phyloP scores from a whole-genome alignment of 75 land plant species.

The Isoetes taiwanensis region DNA sequence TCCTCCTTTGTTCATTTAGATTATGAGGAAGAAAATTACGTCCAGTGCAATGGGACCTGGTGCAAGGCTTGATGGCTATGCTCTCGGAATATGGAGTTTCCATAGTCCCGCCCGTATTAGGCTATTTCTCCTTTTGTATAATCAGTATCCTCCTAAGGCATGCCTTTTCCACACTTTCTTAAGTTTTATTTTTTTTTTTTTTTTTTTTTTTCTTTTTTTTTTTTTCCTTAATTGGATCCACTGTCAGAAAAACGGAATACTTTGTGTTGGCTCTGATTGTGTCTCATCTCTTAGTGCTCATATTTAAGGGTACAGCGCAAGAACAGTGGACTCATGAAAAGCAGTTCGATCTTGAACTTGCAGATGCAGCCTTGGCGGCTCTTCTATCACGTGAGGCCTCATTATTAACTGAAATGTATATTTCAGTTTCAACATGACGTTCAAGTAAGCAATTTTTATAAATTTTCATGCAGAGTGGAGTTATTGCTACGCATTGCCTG shows the following conservation, averaged over 20 bases:
- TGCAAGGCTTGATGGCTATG: not conserved
- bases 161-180: not conserved
- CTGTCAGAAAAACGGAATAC: not conserved
- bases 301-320: not conserved
- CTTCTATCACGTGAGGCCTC: too few relatives aligned
- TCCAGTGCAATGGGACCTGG: not conserved
- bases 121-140: not conserved
- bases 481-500: not conserved
- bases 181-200: not conserved
- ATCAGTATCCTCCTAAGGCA: not conserved
- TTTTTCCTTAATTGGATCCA: too few relatives aligned
- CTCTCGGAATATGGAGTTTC: not conserved
- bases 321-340: conserved; percentile 1
- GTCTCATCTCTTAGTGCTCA: conserved; percentile 5
- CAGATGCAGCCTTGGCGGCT: not conserved
- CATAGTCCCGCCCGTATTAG: not conserved
- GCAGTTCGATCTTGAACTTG: conserved; percentile 4
- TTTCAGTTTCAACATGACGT: not conserved
- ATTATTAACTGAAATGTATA: too few relatives aligned
- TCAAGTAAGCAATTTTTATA: too few relatives aligned
- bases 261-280: not conserved
- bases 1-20: not conserved
- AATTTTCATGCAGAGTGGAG: conserved; percentile 4
- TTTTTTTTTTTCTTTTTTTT: not conserved
- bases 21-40: not conserved